Evolutionary conservation across 2,329 filamentous ascomycete genomes (phyloP), one percentile per base, ranked within the genome.

Genomic region (Akanthomyces uredinophilus): DNA sequence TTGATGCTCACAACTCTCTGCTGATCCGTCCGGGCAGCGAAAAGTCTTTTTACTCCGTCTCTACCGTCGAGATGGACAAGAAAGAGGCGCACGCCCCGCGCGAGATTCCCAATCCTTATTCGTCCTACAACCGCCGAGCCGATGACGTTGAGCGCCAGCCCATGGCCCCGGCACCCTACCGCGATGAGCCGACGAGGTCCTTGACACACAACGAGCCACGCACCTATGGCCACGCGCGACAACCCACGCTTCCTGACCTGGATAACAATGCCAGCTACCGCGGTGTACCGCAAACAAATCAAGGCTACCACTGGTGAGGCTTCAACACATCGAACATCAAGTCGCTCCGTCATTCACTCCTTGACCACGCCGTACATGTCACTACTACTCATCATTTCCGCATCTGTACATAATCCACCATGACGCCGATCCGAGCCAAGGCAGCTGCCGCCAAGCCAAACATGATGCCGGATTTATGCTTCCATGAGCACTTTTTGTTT

Each of bases 1-100:
- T 96, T 44, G 91, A 96, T 70, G 90, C 92, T 1, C 89, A 91
- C 71, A 94, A 94, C 79, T 93, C 90, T 14, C 85, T 97, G 22
- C 86, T 96, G 63, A 85, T 89, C 58, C 83, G 76, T 46, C 62
- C 68, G 47, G 66, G 72, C 39, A 67, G 73, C 22, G 71, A 74
- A 46, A 73, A 74, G 35, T 76, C 76, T 37, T 77, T 77, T 63
- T 79, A 80, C 66, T 74, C 80, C 50, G 69, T 80, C 62, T 72
- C 77, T 57, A 77, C 74, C 58, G 71, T 75, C 7, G 68, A 72
- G 22, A 64, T 71, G 32, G 74, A 78, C 57, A 72, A 74, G 60
- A 72, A 72, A 64, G 74, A 74, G 41, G 65, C 60, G 32, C 32
- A 29, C 3, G 29, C 1, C 14, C 61, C 58, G 11, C 72, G 70